Evolutionary conservation across 768 basidiomycete species (phyloP), one percentile per base, ranked within the genome.

Genomic region (Boletus tomentosulus): DNA sequence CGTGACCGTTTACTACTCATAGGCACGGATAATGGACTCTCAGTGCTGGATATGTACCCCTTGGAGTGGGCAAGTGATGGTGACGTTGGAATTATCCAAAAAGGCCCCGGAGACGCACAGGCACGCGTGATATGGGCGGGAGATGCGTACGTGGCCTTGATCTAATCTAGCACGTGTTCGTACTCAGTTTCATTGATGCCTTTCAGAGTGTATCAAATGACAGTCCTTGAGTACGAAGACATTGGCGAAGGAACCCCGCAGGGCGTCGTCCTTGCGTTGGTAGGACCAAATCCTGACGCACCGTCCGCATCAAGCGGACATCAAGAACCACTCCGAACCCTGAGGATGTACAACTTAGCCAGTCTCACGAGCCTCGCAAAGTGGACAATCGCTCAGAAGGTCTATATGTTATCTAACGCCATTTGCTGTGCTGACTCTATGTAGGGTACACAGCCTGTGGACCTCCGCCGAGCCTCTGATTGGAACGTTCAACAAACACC

Each of bases 301-400:
- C 68, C 74, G 2, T 61, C 63, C 28, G 64, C 65, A 31, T 60
- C 64, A 45, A 62, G 47, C 38, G 82, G 78, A 55, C 83, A 88
- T 35, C 69, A 77, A 48, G 87, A 89, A 58, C 66, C 76, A 7
- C 61, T 75, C 37, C 77, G 83, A 45, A 73, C 76, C 7, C 69
- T 92, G 38, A 81, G 91, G 38, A 92, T 93, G 89, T 93, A 93
- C 67, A 92, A 85, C 62, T 75, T 93, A 19, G 75, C 82, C 19
- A 89, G 89, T 64, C 70, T 93, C 6, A 77, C 79, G 9, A 91
- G 79, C 60, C 76, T 93, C 12, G 88, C 87, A 2, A 84, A 83
- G 62, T 92, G 87, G 87, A 77, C 82, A 0, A 71, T 85, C 16
- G 72, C 84, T 10, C 83, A 86, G 54, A 86, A 85, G 69, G 90